Conservation (phyloP, 1,139 yeast species). For the Lodderomyces parapsilosis region DNA sequence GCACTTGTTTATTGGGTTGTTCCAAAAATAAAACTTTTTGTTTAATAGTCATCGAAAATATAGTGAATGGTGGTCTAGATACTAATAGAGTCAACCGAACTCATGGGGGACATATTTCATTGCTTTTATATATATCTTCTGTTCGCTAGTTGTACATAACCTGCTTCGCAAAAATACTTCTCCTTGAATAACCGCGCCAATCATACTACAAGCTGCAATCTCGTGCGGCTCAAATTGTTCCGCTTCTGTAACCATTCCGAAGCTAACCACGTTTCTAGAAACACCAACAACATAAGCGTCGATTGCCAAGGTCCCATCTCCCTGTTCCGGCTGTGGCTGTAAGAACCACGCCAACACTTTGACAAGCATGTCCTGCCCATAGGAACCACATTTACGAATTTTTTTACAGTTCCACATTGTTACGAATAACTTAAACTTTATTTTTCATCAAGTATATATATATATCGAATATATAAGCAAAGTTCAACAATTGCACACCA, state of each 20-base stretch:
- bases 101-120: too few relatives aligned
- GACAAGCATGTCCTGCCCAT: background rate
- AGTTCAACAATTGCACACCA: background rate
- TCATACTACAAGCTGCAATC: background rate
- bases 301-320: background rate
- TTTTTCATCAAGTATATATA: background rate
- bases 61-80: too few relatives aligned
- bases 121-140: background rate
- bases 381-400: too few relatives aligned
- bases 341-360: too few relatives aligned
- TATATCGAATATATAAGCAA: conserved; percentile 2
- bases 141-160: background rate
- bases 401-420: too few relatives aligned
- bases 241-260: background rate
- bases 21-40: conserved; percentile 49
- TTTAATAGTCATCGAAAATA: conserved; percentile 17
- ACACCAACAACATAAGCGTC: background rate
- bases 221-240: conserved; percentile 7
- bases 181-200: conserved; percentile 1
- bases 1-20: conserved; percentile 26
- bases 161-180: background rate
- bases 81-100: too few relatives aligned
- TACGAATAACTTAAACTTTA: background rate
- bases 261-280: background rate
- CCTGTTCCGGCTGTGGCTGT: too few relatives aligned